Evolutionary conservation across 352 stramenopile species (phyloP).

Genomic region (Peronospora belbahrii): DNA sequence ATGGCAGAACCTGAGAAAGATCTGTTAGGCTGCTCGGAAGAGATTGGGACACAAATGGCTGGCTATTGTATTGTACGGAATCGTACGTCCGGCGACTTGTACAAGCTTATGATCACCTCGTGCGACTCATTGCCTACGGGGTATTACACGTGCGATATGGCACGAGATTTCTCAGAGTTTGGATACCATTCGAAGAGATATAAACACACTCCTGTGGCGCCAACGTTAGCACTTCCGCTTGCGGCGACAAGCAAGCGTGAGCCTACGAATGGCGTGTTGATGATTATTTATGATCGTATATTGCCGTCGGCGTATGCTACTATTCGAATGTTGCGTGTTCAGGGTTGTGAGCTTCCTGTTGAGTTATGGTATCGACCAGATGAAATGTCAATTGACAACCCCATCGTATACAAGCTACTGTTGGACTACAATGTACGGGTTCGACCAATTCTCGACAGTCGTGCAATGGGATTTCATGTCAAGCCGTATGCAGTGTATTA

Average conservation of each 20-base stretch:
- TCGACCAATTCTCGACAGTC: conserved; percentile 71
- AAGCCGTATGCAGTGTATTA: conserved; percentile 85
- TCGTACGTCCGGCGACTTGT: conserved; percentile 67
- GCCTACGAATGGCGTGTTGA: conserved; percentile 65
- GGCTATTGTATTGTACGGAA: conserved; percentile 83
- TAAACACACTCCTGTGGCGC: conserved; percentile 57
- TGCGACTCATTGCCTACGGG: conserved; percentile 65
- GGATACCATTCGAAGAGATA: conserved; percentile 61
- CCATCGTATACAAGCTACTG: conserved; percentile 63
- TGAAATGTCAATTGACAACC: conserved; percentile 80
- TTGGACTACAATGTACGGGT: conserved; percentile 67
- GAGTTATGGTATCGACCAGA: conserved; percentile 83
- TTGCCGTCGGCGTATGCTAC: conserved; percentile 69
- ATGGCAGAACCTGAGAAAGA: conserved; percentile 56
- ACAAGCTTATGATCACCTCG: conserved; percentile 74
- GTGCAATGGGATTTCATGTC: conserved; percentile 68
- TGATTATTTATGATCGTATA: conserved; percentile 83
- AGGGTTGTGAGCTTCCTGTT: conserved; percentile 68
- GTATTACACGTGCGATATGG: conserved; percentile 76
- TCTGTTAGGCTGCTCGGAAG: conserved; percentile 60
- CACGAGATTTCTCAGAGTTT: conserved; percentile 78
- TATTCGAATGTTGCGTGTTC: conserved; percentile 67
- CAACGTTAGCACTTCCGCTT: conserved; percentile 53
- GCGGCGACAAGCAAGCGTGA: conserved; percentile 35
- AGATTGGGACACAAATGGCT: conserved; percentile 63